These are phyloP conservation scores for Lolium multiflorum DNA, from an alignment of 176 grass and related monocot genomes.

Conservation along the genomic window DNA sequence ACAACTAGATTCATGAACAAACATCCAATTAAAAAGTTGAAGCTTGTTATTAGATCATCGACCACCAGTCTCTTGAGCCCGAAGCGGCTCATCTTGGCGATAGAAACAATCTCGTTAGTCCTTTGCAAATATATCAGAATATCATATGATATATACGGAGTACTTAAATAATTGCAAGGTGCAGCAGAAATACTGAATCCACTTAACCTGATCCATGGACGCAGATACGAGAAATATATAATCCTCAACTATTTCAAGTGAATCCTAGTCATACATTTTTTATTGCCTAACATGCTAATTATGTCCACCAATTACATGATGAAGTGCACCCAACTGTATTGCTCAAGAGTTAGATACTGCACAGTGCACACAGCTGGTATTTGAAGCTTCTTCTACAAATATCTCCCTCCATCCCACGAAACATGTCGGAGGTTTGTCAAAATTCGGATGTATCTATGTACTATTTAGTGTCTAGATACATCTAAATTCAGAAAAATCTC, in stretches of 20 bases:
- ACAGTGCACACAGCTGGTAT: neutral
- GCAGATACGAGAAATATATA: conserved; percentile 4
- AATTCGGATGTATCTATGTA: too few species aligned
- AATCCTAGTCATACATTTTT: neutral
- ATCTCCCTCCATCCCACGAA: neutral
- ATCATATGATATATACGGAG: conserved; percentile 31
- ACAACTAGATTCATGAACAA: conserved; percentile 30
- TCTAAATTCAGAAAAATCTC: too few species aligned
- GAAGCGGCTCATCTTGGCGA: too few species aligned
- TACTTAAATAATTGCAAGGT: conserved; percentile 24
- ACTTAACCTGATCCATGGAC: conserved; percentile 13
- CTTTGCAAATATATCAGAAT: neutral
- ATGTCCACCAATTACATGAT: conserved; percentile 32
- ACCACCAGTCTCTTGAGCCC: too few species aligned
- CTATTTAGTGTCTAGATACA: too few species aligned
- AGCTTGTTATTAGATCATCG: neutral
- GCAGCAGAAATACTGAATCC: conserved; percentile 33
- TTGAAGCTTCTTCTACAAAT: conserved; percentile 26
- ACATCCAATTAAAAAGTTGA: conserved; percentile 14
- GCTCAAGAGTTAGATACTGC: conserved; percentile 12
- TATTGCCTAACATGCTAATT: neutral
- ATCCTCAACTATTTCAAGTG: conserved; percentile 18
- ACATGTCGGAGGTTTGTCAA: too few species aligned
- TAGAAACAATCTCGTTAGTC: too few species aligned
- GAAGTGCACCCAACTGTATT: conserved; percentile 19